Evolutionary conservation across 345 rosid species (phyloP), one percentile per base, ranked within the genome.

Genomic region (Sisymbrium altissimum): DNA sequence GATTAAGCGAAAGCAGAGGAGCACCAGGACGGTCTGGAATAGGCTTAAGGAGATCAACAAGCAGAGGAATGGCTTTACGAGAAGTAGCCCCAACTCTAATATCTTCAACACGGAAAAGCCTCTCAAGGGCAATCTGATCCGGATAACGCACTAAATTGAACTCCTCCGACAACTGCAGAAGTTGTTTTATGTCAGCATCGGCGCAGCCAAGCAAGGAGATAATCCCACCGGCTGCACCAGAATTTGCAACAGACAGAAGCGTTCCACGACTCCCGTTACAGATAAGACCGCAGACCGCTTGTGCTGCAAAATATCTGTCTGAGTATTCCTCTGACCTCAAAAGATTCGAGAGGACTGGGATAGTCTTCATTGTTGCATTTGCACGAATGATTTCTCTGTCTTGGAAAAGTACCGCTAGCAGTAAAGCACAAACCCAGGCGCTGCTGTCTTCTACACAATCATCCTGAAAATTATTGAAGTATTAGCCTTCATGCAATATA

Each of bases 21-120:
- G 99, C 99, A 69, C 98, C 93, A 10, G 99, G 99, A 32, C 98
- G 98, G 80, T 90, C 99, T 48, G 99, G 99, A 82, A 96, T 96
- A 49, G 99, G 99, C 67, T 96, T 96, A 60, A 96, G 96, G 58
- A 96, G 87, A 78, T 96, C 99, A 72, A 96, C 98, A 50, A 96
- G 93, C 32, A 89, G 90, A 36, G 99, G 99, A 70, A 96, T 90
- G 46, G 98, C 89, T 80, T 96, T 96, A 36, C 99, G 86, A 58
- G 99, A 96, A 71, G 98, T 89, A 71, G 99, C 97, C 63, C 99
- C 99, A 64, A 84, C 83, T 80, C 99, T 92, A 63, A 96, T 92
- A 81, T 96, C 99, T 84, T 96, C 99, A 71, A 96, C 98, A 75
- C 96, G 88, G 80, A 96, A 96, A 81, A 96, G 83, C 81, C 98